These are phyloP conservation scores for Houttuynia cordata DNA, from an alignment of 164 flowering plant species.

Conservation along the genomic window DNA sequence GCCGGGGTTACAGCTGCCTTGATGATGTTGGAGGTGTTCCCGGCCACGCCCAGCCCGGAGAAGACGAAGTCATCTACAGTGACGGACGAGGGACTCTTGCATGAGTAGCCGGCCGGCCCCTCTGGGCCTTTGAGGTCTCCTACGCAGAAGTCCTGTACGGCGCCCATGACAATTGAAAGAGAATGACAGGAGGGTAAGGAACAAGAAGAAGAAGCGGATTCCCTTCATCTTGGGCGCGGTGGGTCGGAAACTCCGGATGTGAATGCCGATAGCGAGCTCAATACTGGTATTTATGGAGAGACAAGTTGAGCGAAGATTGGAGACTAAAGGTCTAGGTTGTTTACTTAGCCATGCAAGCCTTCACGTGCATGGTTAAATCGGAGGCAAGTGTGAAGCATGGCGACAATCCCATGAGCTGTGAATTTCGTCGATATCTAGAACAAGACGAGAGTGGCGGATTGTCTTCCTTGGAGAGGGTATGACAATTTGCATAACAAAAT, in stretches of 20 bases:
- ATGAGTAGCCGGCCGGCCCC: conserved; percentile 63
- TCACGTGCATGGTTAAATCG: not conserved
- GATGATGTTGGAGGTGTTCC: conserved; percentile 65
- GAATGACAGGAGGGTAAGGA: conserved; percentile 14
- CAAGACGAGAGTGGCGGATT: not conserved
- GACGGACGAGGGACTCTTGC: conserved; percentile 39
- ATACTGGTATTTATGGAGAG: not conserved
- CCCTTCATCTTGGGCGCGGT: not conserved
- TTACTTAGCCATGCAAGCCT: not conserved
- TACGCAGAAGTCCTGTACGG: conserved; percentile 84
- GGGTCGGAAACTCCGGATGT: not conserved
- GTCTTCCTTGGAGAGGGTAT: too few relatives aligned
- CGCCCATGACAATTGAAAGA: conserved; percentile 22
- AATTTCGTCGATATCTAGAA: not conserved
- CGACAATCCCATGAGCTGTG: not conserved
- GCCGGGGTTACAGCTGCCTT: conserved; percentile 70
- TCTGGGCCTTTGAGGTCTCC: conserved; percentile 37
- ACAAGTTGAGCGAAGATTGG: not conserved
- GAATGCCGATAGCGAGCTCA: not conserved
- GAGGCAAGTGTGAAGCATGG: not conserved
- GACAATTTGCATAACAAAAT: too few relatives aligned
- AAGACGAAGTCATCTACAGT: conserved; percentile 50
- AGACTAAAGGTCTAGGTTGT: not conserved
- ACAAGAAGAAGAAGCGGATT: conserved; percentile 10
- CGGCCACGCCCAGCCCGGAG: conserved; percentile 45